These are phyloP conservation scores for Fusarium coicis DNA, from an alignment of 2,329 filamentous ascomycete genomes.

Conservation along the genomic window DNA sequence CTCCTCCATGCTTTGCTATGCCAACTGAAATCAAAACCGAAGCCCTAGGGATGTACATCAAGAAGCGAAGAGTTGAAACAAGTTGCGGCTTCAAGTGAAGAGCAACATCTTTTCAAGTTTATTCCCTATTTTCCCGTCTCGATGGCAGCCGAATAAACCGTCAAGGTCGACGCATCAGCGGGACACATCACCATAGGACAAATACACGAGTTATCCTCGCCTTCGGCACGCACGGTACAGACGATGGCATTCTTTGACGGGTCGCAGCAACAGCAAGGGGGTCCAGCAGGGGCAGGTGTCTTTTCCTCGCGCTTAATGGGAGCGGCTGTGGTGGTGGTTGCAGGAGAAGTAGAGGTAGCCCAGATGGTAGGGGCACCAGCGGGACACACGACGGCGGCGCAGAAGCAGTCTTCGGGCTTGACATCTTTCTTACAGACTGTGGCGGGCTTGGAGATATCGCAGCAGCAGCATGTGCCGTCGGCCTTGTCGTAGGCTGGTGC, in stretches of 20 bases:
- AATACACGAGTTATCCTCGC: slow-evolving; percentile 32
- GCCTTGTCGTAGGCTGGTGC: slow-evolving; percentile 28
- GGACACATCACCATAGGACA: slow-evolving; percentile 38
- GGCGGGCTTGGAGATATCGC: slow-evolving; percentile 39
- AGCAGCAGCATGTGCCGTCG: slow-evolving; percentile 48
- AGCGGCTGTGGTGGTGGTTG: not conserved
- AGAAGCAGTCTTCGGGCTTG: slow-evolving; percentile 42
- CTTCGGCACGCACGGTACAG: slow-evolving; percentile 28
- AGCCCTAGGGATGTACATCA: slow-evolving; percentile 19
- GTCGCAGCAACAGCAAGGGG: slow-evolving; percentile 42
- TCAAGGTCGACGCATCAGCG: slow-evolving; percentile 32
- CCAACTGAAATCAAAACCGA: not conserved
- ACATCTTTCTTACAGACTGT: slow-evolving; percentile 42
- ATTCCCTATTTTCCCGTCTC: slow-evolving; percentile 15
- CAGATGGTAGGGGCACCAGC: slow-evolving; percentile 29
- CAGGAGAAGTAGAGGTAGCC: not conserved
- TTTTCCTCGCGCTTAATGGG: slow-evolving; percentile 12
- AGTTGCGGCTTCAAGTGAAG: slow-evolving; percentile 2
- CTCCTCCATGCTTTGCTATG: slow-evolving; percentile 3
- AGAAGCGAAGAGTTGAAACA: slow-evolving; percentile 18
- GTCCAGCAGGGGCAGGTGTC: not conserved
- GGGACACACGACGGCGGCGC: slow-evolving; percentile 40
- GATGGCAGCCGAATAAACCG: not conserved
- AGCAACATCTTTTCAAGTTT: not conserved
- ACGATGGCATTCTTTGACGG: slow-evolving; percentile 25